Percentiles rank a stretch among this genome's conserved stretches.
Conservation (phyloP, 352 stramenopile species). For the Globisporangium viniferum region DNA sequence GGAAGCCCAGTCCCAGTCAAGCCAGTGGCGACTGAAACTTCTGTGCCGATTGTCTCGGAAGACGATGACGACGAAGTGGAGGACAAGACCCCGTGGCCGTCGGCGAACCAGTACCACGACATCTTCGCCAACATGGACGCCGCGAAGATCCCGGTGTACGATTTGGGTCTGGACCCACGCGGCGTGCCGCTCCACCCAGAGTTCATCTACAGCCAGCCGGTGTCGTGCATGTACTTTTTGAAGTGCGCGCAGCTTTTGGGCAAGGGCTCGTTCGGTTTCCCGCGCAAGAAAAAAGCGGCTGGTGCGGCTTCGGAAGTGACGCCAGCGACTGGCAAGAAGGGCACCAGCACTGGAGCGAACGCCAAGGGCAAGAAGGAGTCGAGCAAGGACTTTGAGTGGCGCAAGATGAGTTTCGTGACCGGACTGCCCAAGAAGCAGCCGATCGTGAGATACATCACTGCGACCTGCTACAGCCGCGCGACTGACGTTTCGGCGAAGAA, state of each 20-base stretch:
- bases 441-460: constrained; percentile 72
- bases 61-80: constrained; percentile 42
- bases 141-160: constrained; percentile 55
- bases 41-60: constrained; percentile 11
- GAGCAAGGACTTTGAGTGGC: constrained; percentile 79
- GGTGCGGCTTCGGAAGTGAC: constrained; percentile 10
- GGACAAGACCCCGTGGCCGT: constrained; percentile 78
- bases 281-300: constrained; percentile 51
- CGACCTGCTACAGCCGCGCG: constrained; percentile 68
- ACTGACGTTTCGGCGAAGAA: constrained; percentile 55
- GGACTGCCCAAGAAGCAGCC: constrained; percentile 70
- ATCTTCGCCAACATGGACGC: constrained; percentile 40
- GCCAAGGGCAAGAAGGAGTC: constrained; percentile 36
- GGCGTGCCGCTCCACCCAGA: constrained; percentile 67
- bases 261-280: constrained; percentile 71
- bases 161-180: constrained; percentile 67
- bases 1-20: neutral
- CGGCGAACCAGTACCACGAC: constrained; percentile 58
- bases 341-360: constrained; percentile 20
- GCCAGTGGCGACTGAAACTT: neutral
- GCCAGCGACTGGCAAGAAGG: constrained; percentile 16
- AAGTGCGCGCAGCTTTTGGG: constrained; percentile 55
- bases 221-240: constrained; percentile 79
- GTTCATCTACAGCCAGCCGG: constrained; percentile 74
- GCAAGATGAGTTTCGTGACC: constrained; percentile 84